phyloP scores from a whole-genome alignment of 176 grass and related monocot species.

The barley (Hordeum vulgare) region DNA sequence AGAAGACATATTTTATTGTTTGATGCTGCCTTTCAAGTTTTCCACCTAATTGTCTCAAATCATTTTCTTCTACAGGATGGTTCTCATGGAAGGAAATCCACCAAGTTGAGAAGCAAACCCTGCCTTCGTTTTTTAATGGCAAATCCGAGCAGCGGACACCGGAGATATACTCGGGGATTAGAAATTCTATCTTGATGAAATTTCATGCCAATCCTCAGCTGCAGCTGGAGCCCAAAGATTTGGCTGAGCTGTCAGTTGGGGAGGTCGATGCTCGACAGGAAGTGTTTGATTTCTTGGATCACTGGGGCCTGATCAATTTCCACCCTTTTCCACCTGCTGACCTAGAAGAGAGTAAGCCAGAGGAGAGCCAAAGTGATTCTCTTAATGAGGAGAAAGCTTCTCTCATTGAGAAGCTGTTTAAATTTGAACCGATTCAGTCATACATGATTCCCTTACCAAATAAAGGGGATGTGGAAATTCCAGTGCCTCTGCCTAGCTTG shows the following conservation, averaged over 20 bases:
- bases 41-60: conserved; percentile 2
- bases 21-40: conserved; percentile 18
- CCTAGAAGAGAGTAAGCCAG: conserved; percentile 52
- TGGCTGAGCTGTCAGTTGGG: conserved; percentile 60
- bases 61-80: conserved; percentile 72
- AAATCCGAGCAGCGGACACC: conserved; percentile 87
- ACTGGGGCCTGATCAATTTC: conserved; percentile 97
- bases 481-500: conserved; percentile 40
- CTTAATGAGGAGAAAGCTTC: conserved; percentile 41
- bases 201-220: conserved; percentile 80
- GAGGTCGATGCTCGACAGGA: conserved; percentile 67
- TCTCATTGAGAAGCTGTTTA: conserved; percentile 65
- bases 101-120: conserved; percentile 78
- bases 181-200: conserved; percentile 88
- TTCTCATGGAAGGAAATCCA: conserved; percentile 92
- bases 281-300: conserved; percentile 84
- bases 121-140: conserved; percentile 85
- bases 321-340: conserved; percentile 74
- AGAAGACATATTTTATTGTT: conserved; percentile 8
- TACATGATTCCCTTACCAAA: conserved; percentile 58
- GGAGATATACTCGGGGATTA: conserved; percentile 67
- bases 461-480: conserved; percentile 52
- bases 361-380: conserved; percentile 39
- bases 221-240: conserved; percentile 79
- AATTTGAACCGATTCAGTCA: conserved; percentile 70